Conservation (phyloP, 2,329 filamentous ascomycete genomes). For the Xylariaceae sp. region DNA sequence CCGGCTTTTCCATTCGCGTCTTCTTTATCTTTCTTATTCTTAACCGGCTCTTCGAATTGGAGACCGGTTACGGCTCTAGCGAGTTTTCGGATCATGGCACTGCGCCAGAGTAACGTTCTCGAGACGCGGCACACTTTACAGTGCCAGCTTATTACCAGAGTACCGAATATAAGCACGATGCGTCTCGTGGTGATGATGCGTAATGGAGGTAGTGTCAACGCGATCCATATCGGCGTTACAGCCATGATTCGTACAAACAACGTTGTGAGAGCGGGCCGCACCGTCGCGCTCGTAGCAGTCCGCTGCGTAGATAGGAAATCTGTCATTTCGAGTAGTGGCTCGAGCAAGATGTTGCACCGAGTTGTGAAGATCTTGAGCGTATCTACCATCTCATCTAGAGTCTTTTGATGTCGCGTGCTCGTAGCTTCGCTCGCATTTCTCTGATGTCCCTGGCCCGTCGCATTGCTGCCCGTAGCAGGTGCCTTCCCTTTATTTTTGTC, state of each 20-base stretch:
- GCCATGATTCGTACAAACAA: slow-evolving; percentile 86
- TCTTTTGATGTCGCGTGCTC: slow-evolving; percentile 80
- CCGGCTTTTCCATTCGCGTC: slow-evolving; percentile 18
- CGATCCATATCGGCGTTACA: slow-evolving; percentile 83
- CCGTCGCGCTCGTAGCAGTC: slow-evolving; percentile 87
- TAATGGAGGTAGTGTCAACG: slow-evolving; percentile 75
- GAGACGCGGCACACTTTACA: slow-evolving; percentile 80
- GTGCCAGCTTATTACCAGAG: slow-evolving; percentile 86
- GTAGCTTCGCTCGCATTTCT: slow-evolving; percentile 53
- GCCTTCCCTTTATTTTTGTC: slow-evolving; percentile 33
- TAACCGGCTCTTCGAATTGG: slow-evolving; percentile 56
- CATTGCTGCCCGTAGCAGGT: slow-evolving; percentile 23
- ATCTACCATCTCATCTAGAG: slow-evolving; percentile 94
- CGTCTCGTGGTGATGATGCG: slow-evolving; percentile 83
- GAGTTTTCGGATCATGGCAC: slow-evolving; percentile 65
- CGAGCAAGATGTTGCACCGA: slow-evolving; percentile 85
- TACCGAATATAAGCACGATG: slow-evolving; percentile 80
- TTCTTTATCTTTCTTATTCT: slow-evolving; percentile 25
- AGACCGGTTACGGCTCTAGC: slow-evolving; percentile 76
- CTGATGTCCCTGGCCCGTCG: slow-evolving; percentile 34
- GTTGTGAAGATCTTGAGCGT: slow-evolving; percentile 86
- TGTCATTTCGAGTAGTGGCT: slow-evolving; percentile 82
- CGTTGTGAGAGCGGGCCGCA: slow-evolving; percentile 80
- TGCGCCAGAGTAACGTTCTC: slow-evolving; percentile 87
- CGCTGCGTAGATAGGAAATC: slow-evolving; percentile 90